phyloP scores from a whole-genome alignment of 306 rosid species.

The Morella rubra region DNA sequence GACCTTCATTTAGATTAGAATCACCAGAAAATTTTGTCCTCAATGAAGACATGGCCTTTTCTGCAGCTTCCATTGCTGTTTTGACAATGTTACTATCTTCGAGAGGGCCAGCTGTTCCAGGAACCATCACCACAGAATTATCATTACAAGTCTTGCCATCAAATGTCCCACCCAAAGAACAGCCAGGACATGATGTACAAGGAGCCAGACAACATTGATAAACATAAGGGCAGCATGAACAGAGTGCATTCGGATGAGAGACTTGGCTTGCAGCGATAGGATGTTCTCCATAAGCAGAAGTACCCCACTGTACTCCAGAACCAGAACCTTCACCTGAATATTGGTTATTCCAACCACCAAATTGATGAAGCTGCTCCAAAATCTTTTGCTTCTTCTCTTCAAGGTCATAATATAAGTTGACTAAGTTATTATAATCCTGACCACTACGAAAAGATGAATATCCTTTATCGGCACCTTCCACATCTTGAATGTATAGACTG shows the following conservation, averaged over 20 bases:
- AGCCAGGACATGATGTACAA: constrained; percentile 40
- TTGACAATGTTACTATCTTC: constrained; percentile 46
- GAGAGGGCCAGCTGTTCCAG: constrained; percentile 34
- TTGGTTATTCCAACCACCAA: constrained; percentile 57
- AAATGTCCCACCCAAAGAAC: constrained; percentile 40
- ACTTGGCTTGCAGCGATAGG: constrained; percentile 35
- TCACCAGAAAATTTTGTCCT: constrained; percentile 39
- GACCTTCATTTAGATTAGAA: constrained; percentile 57
- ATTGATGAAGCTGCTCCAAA: constrained; percentile 71
- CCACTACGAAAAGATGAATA: constrained; percentile 40
- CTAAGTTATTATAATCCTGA: constrained; percentile 59
- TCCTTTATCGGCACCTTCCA: constrained; percentile 25
- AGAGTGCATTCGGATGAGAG: constrained; percentile 43
- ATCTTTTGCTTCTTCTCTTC: constrained; percentile 77
- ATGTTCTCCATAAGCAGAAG: constrained; percentile 40
- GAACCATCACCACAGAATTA: constrained; percentile 40
- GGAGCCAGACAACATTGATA: constrained; percentile 38
- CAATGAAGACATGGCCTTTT: constrained; percentile 66
- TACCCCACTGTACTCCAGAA: constrained; percentile 32
- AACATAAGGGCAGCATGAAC: constrained; percentile 57
- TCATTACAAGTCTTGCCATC: constrained; percentile 36
- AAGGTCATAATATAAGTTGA: constrained; percentile 67
- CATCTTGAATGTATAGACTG: constrained; percentile 25
- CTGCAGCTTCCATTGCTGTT: constrained; percentile 73
- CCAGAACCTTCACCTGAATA: constrained; percentile 34